Percentiles rank a stretch among this genome's conserved stretches.
Conservation (phyloP, 2,329 filamentous ascomycete genomes). For the Aspergillus persii region DNA sequence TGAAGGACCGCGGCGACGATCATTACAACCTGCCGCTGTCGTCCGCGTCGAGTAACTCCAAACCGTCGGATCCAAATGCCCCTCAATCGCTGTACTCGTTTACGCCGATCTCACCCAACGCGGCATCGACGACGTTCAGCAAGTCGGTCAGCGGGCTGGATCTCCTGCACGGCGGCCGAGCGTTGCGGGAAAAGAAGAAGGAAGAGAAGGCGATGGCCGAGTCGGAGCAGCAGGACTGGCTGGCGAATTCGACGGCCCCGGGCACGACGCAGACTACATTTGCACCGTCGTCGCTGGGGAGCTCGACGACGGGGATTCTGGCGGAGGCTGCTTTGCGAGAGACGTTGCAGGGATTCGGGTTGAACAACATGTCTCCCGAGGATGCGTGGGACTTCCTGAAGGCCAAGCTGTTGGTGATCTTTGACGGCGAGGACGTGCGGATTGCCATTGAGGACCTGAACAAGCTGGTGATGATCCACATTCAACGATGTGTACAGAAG, state of each 20-base stretch:
- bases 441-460: constrained; percentile 67
- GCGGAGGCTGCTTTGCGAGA: constrained; percentile 40
- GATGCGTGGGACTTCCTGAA: constrained; percentile 67
- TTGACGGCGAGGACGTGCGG: constrained; percentile 63
- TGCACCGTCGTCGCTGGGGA: constrained; percentile 37
- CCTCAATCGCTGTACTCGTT: constrained; percentile 66
- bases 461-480: constrained; percentile 59
- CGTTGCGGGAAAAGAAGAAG: constrained; percentile 76
- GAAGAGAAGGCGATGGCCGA: constrained; percentile 59
- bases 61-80: constrained; percentile 61
- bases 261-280: constrained; percentile 28
- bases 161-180: constrained; percentile 72
- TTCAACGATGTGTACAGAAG: constrained; percentile 62
- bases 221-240: constrained; percentile 36
- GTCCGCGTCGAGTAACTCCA: constrained; percentile 64
- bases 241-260: constrained; percentile 24
- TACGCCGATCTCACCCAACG: constrained; percentile 61
- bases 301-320: constrained; percentile 28
- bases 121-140: constrained; percentile 62
- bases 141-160: constrained; percentile 82
- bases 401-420: constrained; percentile 61
- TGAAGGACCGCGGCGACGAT: constrained; percentile 59
- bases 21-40: constrained; percentile 58
- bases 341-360: constrained; percentile 53
- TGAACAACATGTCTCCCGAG: constrained; percentile 67